These are phyloP conservation scores for Stephanodiscus minutulus DNA, from an alignment of 108 stramenopile species.

Conservation along the genomic window DNA sequence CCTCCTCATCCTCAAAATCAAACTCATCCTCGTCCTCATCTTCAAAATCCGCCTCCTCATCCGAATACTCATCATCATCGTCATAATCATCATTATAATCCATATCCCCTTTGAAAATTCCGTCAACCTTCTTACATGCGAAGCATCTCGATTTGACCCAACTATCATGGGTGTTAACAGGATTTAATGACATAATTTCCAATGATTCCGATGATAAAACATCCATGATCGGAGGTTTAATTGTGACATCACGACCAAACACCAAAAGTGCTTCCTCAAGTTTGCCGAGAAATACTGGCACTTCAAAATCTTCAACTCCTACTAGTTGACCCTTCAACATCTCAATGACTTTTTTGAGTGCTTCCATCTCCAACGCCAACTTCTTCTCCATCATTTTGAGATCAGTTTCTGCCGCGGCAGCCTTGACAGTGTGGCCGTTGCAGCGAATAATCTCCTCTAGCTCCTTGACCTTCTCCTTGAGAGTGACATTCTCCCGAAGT, in stretches of 20 bases:
- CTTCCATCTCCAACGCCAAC: slow-evolving; percentile 1
- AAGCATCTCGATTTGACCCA: no score
- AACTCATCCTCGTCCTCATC: no score
- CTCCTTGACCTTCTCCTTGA: slow-evolving; percentile 15
- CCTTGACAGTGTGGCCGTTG: slow-evolving; percentile 8
- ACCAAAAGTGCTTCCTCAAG: slow-evolving; percentile 17
- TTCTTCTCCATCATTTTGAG: not conserved
- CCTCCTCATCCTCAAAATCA: no score
- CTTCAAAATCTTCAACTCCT: not conserved
- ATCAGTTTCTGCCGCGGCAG: slow-evolving; percentile 2
- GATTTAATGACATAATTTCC: no score
- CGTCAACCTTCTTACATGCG: no score
- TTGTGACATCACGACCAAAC: not conserved
- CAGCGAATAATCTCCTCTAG: slow-evolving; percentile 7
- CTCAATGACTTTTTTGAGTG: not conserved
- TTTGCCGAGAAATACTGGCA: slow-evolving; percentile 7
- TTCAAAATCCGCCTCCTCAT: no score
- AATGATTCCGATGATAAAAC: no score
- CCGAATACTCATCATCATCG: no score
- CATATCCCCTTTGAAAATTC: no score
- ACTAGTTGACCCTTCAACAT: slow-evolving; percentile 10
- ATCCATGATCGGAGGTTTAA: no score
- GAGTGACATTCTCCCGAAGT: slow-evolving; percentile 14
- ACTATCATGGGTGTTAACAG: no score
- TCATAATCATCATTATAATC: no score